Base-by-base conservation (phyloP, 768 basidiomycete genomes). In the Candolleomyces eurysporus region DNA sequence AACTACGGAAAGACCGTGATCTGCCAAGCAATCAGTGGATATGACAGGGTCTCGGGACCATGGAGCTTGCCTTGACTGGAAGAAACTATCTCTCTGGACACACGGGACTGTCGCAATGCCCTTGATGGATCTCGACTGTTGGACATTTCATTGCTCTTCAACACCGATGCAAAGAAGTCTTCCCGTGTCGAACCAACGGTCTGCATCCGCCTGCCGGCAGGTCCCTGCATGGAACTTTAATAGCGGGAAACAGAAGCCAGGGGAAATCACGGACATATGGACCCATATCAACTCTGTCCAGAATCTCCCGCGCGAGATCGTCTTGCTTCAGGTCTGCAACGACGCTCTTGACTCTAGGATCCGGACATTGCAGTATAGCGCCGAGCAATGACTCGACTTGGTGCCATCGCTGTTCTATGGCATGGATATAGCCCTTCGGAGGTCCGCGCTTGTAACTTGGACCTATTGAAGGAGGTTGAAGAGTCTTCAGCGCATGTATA, bases 321-420 rank as follows among this genome's bases (percentile, higher is more conserved):
- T 95, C 92, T 62, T 84, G 82, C 57, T 82, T 81, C 49, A 92
- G 72, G 65, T 90, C 87, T 39, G 80, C 75, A 43, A 91, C 77
- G 53, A 92, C 70, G 40, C 75, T 76, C 69, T 87, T 84, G 0
- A 90, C 86, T 60, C 86, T 77, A 17, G 82, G 76, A 71, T 91
- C 88, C 31, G 82, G 80, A 61, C 89, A 90, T 66, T 89, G 84
- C 54, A 95, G 79, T 56, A 96, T 80, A 13, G 89, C 87, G 40
- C 92, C 94, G 5, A 96, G 79, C n/a, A 96, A 76, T 13, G 92
- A 90, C 73, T 96, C 94, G 66, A 95, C 90, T 70, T 94, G 91
- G 67, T 96, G 94, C 86, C 94, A 90, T 67, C 93, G 76, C 61
- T 91, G 90, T 75, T 96, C 94, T 56, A 96, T 94, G 43, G 93